Conservation (phyloP, 1,139 yeast species). For the Casaregolazyma lundiana region DNA sequence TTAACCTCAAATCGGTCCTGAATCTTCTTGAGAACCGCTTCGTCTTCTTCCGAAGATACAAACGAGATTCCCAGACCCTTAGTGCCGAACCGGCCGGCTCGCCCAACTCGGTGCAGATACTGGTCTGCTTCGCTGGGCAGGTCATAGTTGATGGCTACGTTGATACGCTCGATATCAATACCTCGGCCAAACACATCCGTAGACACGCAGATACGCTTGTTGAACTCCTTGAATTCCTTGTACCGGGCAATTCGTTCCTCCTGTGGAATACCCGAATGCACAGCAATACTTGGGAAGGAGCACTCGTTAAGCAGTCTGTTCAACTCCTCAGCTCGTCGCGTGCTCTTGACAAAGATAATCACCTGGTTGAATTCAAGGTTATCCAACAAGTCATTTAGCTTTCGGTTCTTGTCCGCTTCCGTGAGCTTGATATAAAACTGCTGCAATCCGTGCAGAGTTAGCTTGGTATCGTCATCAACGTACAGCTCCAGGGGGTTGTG, state of each 20-base stretch:
- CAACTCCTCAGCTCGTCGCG: constrained; percentile 88
- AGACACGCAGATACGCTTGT: constrained; percentile 96
- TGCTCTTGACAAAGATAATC: constrained; percentile 89
- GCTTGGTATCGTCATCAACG: constrained; percentile 96
- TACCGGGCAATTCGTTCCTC: constrained; percentile 97
- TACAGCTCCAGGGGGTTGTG: constrained; percentile 96
- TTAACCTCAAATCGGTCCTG: constrained; percentile 98
- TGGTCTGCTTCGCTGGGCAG: constrained; percentile 84
- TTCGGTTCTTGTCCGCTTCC: constrained; percentile 91
- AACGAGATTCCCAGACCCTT: constrained; percentile 95
- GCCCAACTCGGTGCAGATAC: constrained; percentile 97
- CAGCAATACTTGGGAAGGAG: constrained; percentile 96
- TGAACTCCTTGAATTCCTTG: constrained; percentile 94
- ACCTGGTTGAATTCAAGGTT: constrained; percentile 97
- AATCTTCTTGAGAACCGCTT: constrained; percentile 84
- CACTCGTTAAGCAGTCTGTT: constrained; percentile 86
- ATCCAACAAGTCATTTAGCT: constrained; percentile 87
- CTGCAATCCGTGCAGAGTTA: constrained; percentile 96
- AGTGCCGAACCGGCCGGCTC: constrained; percentile 99
- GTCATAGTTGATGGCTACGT: constrained; percentile 96
- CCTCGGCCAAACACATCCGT: constrained; percentile 99
- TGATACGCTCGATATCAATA: constrained; percentile 97
- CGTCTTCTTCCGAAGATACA: constrained; percentile 81
- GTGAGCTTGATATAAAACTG: constrained; percentile 88
- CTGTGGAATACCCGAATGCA: constrained; percentile 93